Percentiles rank a stretch among this genome's conserved stretches.
These are phyloP conservation scores for Saccharomycopsis phalli DNA, from an alignment of 1,139 yeast genomes.

Conservation along the genomic window DNA sequence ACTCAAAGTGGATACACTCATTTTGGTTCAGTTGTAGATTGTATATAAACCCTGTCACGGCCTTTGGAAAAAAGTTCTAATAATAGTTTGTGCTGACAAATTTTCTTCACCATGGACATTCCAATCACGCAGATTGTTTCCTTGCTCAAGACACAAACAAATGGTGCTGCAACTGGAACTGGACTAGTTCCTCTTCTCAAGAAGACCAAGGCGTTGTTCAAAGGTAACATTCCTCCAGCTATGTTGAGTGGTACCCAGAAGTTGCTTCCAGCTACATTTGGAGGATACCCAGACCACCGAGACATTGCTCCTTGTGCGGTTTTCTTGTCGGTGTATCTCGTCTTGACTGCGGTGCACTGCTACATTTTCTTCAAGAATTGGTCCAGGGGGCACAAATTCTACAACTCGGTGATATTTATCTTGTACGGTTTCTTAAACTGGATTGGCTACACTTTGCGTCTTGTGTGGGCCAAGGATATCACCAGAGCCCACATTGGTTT, in stretches of 20 bases:
- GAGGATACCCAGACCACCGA: slow-evolving; percentile 46
- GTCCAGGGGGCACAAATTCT: slow-evolving; percentile 57
- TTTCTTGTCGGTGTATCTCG: slow-evolving; percentile 45
- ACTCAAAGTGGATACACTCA: too few species aligned
- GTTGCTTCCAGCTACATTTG: slow-evolving; percentile 44
- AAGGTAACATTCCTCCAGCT: slow-evolving; percentile 15
- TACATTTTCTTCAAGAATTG: slow-evolving; percentile 42
- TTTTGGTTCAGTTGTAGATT: too few species aligned
- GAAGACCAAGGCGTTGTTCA: slow-evolving; percentile 8
- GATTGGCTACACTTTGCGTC: slow-evolving; percentile 54
- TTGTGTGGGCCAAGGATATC: slow-evolving; percentile 47
- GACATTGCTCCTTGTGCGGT: slow-evolving; percentile 59
- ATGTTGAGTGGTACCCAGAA: slow-evolving; percentile 9
- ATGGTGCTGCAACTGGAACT: slow-evolving; percentile 20
- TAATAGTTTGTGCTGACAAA: too few species aligned
- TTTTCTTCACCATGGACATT: neutral
- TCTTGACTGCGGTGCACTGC: slow-evolving; percentile 42
- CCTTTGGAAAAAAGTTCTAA: too few species aligned
- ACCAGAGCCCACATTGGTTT: slow-evolving; percentile 44
- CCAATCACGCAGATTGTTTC: neutral
- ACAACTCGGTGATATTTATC: slow-evolving; percentile 46
- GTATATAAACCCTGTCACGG: too few species aligned
- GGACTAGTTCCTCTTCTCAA: slow-evolving; percentile 18
- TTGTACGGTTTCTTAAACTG: slow-evolving; percentile 44
- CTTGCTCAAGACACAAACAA: slow-evolving; percentile 7